phyloP scores from a whole-genome alignment of 345 rosid species.

The Aquilaria malaccensis region DNA sequence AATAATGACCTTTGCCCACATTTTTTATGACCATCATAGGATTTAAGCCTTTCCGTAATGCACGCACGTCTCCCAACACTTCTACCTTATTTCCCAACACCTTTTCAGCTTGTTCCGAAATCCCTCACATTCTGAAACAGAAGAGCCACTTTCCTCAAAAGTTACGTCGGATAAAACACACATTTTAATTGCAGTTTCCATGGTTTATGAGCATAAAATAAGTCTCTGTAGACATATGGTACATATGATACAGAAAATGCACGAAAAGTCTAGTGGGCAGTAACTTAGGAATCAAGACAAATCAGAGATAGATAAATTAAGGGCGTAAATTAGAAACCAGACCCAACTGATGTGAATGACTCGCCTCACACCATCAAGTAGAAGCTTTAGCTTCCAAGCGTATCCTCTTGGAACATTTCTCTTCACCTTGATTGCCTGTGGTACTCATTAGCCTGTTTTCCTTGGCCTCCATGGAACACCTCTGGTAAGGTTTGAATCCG shows the following conservation, averaged over 20 bases:
- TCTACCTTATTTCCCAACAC: too few species aligned
- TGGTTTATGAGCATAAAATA: conserved; percentile 21
- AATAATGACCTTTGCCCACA: too few species aligned
- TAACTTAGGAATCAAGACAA: conserved; percentile 19
- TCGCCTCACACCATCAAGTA: conserved; percentile 23
- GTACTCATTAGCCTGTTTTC: conserved; percentile 35
- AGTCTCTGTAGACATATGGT: conserved; percentile 25
- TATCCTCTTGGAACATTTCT: conserved; percentile 73
- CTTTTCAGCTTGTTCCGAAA: too few species aligned
- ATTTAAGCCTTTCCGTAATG: too few species aligned
- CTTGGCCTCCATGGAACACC: conserved; percentile 75
- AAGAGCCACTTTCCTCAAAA: too few species aligned
- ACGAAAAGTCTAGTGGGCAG: conserved; percentile 38
- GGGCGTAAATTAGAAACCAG: conserved; percentile 18
- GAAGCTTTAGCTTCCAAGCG: conserved; percentile 67
- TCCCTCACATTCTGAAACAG: too few species aligned
- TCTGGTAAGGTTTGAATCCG: conserved; percentile 92
- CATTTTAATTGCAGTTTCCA: conserved; percentile 14
- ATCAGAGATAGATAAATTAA: conserved; percentile 18
- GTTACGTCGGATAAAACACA: too few species aligned
- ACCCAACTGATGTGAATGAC: conserved; percentile 14
- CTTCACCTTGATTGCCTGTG: conserved; percentile 46
- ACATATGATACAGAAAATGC: conserved; percentile 25
- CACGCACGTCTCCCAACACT: too few species aligned
- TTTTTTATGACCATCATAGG: too few species aligned